Evolutionary conservation across 257 asterid species (phyloP), one percentile per base, ranked within the genome.

Genomic region (Nyctanthes arbortristis): DNA sequence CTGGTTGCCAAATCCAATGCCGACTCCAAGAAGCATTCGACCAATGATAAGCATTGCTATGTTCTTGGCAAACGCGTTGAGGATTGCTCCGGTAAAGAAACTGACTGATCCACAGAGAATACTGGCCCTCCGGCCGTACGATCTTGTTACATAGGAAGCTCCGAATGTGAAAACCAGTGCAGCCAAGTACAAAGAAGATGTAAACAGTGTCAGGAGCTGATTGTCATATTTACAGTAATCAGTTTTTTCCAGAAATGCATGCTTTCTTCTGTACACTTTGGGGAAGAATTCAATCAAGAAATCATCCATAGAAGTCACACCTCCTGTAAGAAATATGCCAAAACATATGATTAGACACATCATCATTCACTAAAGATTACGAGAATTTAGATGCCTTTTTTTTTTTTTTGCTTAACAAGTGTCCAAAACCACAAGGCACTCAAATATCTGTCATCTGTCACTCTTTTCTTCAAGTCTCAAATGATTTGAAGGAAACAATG

Each of bases 1-100:
- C 75, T 91, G 97, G 73, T 91, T 91, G 16, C 95, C 94, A 43
- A 91, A 91, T 36, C 96, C 97, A 68, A 91, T 89, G 62, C 96
- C 97, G 5, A 86, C 47, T n/a, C 96, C 97, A 24, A 91, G 96
- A 69, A 91, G 79, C 1, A 79, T 49, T 39, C 97, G 78, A 13
- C 97, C 97, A 5, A 91, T 32, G 25, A 91, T 85, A 8, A 91
- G 81, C 95, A 89, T 91, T 1, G 82, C 78, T 0, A 91, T 71
- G 36, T 85, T 75, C 61, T 69, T 56, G 2, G 97, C 93, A 33
- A 67, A 31, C 2, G 93, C 97, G 63, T 89, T 89, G 36, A 91
- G 34, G 43, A 84, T 34, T 14, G 91, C 89, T 54, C 97, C 97
- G 0, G 45, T 29, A 37, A 87, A 87, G 82, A 91, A 91, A 72